phyloP scores from a whole-genome alignment of 805 yeast species.

The Metschnikowia bowlesiae region DNA sequence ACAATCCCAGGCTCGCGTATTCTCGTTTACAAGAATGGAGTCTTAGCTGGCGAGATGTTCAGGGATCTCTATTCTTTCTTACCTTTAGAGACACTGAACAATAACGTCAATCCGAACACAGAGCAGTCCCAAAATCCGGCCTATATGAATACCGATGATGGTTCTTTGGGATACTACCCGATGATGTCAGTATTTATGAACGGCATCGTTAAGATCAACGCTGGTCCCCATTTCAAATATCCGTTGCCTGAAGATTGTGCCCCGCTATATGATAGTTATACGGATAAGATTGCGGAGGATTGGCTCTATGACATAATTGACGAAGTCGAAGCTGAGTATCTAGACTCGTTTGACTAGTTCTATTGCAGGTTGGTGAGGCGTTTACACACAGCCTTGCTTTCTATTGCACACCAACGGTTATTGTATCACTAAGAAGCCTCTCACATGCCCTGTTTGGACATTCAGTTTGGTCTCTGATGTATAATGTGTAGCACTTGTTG shows the following conservation, averaged over 20 bases:
- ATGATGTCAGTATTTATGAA: slow-evolving; percentile 77
- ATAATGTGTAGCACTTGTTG: slow-evolving; percentile 42
- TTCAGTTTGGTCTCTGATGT: slow-evolving; percentile 24
- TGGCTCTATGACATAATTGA: slow-evolving; percentile 80
- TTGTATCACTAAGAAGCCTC: background rate
- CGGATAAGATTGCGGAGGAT: slow-evolving; percentile 73
- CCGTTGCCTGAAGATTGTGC: slow-evolving; percentile 33
- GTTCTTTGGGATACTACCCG: slow-evolving; percentile 86
- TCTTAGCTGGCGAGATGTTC: slow-evolving; percentile 58
- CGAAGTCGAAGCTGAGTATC: slow-evolving; percentile 64
- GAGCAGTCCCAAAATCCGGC: slow-evolving; percentile 36
- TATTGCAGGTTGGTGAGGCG: background rate
- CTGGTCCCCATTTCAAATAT: slow-evolving; percentile 59
- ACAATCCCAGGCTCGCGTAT: slow-evolving; percentile 55
- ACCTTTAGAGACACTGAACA: slow-evolving; percentile 67
- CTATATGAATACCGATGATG: slow-evolving; percentile 62
- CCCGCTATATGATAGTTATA: slow-evolving; percentile 57
- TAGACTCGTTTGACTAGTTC: slow-evolving; percentile 41
- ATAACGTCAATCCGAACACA: slow-evolving; percentile 20
- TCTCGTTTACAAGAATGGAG: slow-evolving; percentile 75
- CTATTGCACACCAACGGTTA: slow-evolving; percentile 5
- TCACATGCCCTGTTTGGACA: slow-evolving; percentile 12
- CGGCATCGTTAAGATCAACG: slow-evolving; percentile 68
- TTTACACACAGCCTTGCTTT: background rate
- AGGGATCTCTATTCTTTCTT: slow-evolving; percentile 66